Conservation (phyloP, 2,329 filamentous ascomycete genomes). For the Fusarium sambucinum region DNA sequence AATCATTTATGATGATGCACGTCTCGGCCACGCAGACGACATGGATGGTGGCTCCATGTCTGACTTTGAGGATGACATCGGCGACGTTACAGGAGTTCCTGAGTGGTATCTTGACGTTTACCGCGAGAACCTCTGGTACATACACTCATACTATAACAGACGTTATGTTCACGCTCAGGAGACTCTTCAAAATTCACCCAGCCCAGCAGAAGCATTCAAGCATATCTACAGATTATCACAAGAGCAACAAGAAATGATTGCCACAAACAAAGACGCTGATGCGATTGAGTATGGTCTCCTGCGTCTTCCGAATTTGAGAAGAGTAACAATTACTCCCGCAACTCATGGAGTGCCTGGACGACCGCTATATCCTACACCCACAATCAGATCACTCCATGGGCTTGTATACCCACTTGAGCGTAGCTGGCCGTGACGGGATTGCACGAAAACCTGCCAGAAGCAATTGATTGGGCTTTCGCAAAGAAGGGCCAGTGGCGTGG, state of each 20-base stretch:
- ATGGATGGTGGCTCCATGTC: too few species aligned
- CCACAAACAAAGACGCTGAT: conserved; percentile 45
- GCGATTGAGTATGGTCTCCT: conserved; percentile 50
- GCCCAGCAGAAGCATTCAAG: conserved; percentile 37
- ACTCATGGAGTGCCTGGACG: conserved; percentile 53
- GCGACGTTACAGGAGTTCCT: background rate
- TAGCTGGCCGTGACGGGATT: conserved; percentile 44
- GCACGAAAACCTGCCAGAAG: background rate
- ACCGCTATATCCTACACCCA: conserved; percentile 55
- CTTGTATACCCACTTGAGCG: conserved; percentile 57
- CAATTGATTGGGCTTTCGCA: background rate
- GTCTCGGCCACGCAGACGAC: too few species aligned
- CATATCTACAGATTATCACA: conserved; percentile 51
- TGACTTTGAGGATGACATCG: background rate
- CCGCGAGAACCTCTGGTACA: fast-evolving
- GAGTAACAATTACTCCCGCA: conserved; percentile 56
- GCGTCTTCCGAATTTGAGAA: conserved; percentile 52
- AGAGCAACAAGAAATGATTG: conserved; percentile 52
- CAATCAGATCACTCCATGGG: conserved; percentile 35
- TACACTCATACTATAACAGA: background rate
- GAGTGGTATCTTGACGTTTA: background rate
- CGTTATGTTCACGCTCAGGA: background rate
- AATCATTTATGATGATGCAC: too few species aligned
- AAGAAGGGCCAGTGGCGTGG: conserved; percentile 47
- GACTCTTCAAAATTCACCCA: background rate